Conservation (phyloP, 2,329 filamentous ascomycete genomes). For the Talaromyces marneffei region DNA sequence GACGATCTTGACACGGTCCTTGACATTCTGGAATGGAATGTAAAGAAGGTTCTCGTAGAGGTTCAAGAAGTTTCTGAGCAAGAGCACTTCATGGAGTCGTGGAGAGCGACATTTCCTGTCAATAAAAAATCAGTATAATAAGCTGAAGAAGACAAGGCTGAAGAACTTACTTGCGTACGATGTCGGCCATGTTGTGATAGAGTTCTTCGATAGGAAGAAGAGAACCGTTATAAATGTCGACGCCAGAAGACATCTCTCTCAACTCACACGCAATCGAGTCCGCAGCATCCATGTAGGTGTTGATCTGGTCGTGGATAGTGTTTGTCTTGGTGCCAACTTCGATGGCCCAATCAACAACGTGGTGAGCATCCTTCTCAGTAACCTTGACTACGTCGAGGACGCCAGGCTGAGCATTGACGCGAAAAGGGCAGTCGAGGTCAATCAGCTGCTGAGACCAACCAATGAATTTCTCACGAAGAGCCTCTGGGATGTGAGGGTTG, state of each 20-base stretch:
- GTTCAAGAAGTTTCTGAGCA: not conserved
- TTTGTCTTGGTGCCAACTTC: constrained; percentile 1
- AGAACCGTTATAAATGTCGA: not conserved
- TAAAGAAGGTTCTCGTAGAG: constrained; percentile 1
- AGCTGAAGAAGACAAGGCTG: not conserved
- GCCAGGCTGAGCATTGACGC: not conserved
- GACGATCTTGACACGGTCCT: not conserved
- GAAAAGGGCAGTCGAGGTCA: constrained; percentile 2
- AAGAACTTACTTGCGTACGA: constrained; percentile 3
- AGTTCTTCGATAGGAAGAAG: not conserved
- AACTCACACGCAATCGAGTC: not conserved
- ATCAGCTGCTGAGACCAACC: constrained; percentile 2
- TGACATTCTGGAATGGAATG: not conserved
- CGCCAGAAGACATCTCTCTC: not conserved
- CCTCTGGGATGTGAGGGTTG: not conserved
- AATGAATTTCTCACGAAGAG: constrained; percentile 1
- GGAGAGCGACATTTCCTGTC: not conserved
- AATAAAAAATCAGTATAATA: not conserved
- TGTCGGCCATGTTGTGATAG: constrained; percentile 5
- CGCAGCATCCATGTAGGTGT: not conserved
- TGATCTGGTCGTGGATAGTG: not conserved
- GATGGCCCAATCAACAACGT: constrained; percentile 7
- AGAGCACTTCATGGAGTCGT: not conserved
- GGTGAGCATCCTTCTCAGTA: constrained; percentile 7
- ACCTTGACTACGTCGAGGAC: not conserved